A percentile compares a stretch with the other conserved stretches of the same genome.
Conservation (phyloP, 1,139 yeast species). For the Pichia sp. region DNA sequence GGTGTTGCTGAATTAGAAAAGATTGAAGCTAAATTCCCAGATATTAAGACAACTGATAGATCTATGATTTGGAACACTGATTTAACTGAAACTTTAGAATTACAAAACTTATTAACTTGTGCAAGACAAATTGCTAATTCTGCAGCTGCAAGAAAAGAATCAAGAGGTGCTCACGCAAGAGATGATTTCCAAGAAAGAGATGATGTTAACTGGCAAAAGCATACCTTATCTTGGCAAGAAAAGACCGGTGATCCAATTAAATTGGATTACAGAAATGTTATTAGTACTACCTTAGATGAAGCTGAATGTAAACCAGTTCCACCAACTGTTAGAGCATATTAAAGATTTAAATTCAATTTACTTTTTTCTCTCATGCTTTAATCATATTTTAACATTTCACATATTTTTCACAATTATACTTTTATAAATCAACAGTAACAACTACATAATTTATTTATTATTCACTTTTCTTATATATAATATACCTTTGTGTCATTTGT, state of each 20-base stretch:
- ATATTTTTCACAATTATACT: neutral
- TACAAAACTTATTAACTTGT: conserved; percentile 94
- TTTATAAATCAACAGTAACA: neutral
- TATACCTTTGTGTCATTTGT: neutral
- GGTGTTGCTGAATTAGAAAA: conserved; percentile 78
- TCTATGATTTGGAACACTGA: conserved; percentile 99
- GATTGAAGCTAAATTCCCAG: conserved; percentile 67
- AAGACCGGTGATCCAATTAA: conserved; percentile 63
- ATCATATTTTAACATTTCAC: neutral
- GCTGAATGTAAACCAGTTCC: conserved; percentile 94
- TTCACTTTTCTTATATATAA: neutral
- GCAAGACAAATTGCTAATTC: conserved; percentile 94
- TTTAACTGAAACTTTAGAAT: conserved; percentile 90
- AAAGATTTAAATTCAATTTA: conserved; percentile 2
- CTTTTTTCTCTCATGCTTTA: neutral
- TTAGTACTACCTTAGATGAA: conserved; percentile 79
- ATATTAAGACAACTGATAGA: conserved; percentile 85
- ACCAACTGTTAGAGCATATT: conserved; percentile 89
- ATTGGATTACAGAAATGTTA: conserved; percentile 84
- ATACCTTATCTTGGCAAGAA: conserved; percentile 87
- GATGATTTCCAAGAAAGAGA: conserved; percentile 97
- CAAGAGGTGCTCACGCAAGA: conserved; percentile 99
- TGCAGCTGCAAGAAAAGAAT: conserved; percentile 94
- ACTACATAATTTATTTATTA: conserved; percentile 2
- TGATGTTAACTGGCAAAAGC: conserved; percentile 97